phyloP scores from a whole-genome alignment of 257 asterid genomes.

The Dorcoceras hygrometricum region DNA sequence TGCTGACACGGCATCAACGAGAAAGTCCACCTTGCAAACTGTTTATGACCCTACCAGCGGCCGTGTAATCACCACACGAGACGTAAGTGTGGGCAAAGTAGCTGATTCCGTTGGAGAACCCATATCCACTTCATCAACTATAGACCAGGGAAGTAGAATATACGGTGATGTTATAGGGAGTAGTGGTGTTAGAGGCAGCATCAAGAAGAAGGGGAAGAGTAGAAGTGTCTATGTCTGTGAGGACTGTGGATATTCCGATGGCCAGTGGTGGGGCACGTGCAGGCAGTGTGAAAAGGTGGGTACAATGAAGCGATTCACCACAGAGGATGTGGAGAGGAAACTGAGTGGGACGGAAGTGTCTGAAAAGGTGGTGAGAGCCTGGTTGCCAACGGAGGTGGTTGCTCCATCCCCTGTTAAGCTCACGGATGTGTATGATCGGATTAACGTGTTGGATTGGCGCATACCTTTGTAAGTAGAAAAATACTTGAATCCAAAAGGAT shows the following conservation, averaged over 20 bases:
- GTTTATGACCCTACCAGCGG: constrained; percentile 55
- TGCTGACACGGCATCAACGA: constrained; percentile 22
- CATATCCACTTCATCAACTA: constrained; percentile 14
- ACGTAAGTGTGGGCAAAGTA: constrained; percentile 14
- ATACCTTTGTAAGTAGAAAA: constrained; percentile 59
- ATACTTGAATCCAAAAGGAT: background rate
- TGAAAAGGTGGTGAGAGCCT: constrained; percentile 48
- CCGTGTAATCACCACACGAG: constrained; percentile 51
- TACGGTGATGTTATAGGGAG: constrained; percentile 53
- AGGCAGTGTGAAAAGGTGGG: constrained; percentile 58
- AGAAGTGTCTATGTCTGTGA: constrained; percentile 67
- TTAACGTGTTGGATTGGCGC: constrained; percentile 60
- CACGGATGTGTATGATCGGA: constrained; percentile 57
- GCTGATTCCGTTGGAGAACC: constrained; percentile 23
- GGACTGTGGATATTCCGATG: constrained; percentile 71
- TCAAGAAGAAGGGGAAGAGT: constrained; percentile 59
- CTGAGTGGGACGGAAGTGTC: constrained; percentile 51
- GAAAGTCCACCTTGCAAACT: constrained; percentile 37
- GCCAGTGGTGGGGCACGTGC: constrained; percentile 99
- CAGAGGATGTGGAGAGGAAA: constrained; percentile 35
- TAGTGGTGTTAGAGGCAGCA: constrained; percentile 33
- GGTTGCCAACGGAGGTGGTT: constrained; percentile 53
- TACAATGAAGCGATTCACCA: constrained; percentile 57
- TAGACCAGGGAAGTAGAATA: constrained; percentile 39
- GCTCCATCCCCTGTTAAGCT: constrained; percentile 50